phyloP scores from a whole-genome alignment of 495 filamentous ascomycete genomes.

The Aspergillus indologenus region DNA sequence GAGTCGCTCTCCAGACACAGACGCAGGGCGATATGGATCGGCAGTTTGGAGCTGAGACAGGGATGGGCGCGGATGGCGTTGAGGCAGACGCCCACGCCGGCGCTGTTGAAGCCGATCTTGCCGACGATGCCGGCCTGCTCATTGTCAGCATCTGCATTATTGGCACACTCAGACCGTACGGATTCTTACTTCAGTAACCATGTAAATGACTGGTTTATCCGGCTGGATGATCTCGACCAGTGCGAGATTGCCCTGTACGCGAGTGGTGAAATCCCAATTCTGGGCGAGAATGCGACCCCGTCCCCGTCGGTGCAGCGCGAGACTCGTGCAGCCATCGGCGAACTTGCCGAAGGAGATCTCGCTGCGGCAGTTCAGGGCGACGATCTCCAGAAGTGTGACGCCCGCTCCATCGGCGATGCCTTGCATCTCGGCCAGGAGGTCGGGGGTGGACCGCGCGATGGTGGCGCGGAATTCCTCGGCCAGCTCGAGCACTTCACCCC shows the following conservation, averaged over 20 bases:
- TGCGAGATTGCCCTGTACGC: slow-evolving; percentile 52
- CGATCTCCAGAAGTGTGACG: slow-evolving; percentile 52
- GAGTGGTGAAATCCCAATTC: slow-evolving; percentile 63
- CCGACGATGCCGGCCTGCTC: slow-evolving; percentile 64
- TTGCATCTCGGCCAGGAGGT: slow-evolving; percentile 51
- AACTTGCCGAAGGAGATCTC: slow-evolving; percentile 65
- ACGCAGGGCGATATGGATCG: slow-evolving; percentile 62
- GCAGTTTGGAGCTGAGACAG: slow-evolving; percentile 51
- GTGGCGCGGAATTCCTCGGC: slow-evolving; percentile 45
- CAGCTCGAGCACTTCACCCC: slow-evolving; percentile 44
- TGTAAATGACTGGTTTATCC: slow-evolving; percentile 47
- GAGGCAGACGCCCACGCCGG: slow-evolving; percentile 62
- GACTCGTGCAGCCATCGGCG: slow-evolving; percentile 61
- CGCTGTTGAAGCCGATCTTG: slow-evolving; percentile 66
- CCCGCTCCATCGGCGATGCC: slow-evolving; percentile 60
- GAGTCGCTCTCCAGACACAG: slow-evolving; percentile 55
- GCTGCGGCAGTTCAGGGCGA: slow-evolving; percentile 65
- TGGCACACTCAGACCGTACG: neutral
- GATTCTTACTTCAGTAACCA: slow-evolving; percentile 41
- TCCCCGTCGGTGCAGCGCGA: slow-evolving; percentile 50
- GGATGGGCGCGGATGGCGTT: slow-evolving; percentile 64
- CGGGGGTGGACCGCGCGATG: slow-evolving; percentile 38
- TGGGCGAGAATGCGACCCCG: slow-evolving; percentile 50
- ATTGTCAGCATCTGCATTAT: neutral
- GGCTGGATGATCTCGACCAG: slow-evolving; percentile 50